Base-by-base conservation (phyloP, 2,329 filamentous ascomycete species). In the Fusarium setosum region DNA sequence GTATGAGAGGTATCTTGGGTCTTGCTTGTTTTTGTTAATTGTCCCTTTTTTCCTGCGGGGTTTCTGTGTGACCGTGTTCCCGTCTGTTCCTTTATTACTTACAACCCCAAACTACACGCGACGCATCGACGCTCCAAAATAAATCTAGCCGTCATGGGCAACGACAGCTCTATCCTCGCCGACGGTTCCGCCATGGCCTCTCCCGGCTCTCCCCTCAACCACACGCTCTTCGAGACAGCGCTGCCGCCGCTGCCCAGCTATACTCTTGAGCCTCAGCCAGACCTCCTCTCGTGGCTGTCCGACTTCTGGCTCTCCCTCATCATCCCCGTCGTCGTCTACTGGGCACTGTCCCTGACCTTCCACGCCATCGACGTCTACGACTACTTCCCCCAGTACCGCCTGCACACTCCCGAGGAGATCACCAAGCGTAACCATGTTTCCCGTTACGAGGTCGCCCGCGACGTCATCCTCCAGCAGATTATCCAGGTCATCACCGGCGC, bases 381-480 rank as follows among this genome's bases (percentile, higher is more conserved):
- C 77, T 82, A 95, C 34, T 97, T 95, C 77, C 90, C 94, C 17
- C 88, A 96, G 73, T 97, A 98, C 80, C 91, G 96, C 65, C 85
- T 99, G 38, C 96, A 99, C 80, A 98, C 96, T 0, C 96, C 96
- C 13, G 94, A 93, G 51, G 95, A 98, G 79, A 91, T 98, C 65
- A 77, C 90, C 32, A 92, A 93, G 78, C 88, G 94, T 72, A 97
- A 97, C 79, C 93, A 93, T 74, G 95, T 93, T 52, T 88, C 92
- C 44, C 88, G 93, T 64, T 92, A 87, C 80, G 91, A 97, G 73
- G 94, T 97, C 4, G 88, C 95, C 65, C 90, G 92, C 76, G 95
- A 98, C 82, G 95, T 98, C 69, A 81, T 98, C 55, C 76, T 98
- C 59, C 95, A 99, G 80, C 96, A 99, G 76, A 77, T 95, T 61